These are phyloP conservation scores for Hirsutella thompsonii DNA, from an alignment of 2,329 filamentous ascomycete genomes.

Conservation along the genomic window DNA sequence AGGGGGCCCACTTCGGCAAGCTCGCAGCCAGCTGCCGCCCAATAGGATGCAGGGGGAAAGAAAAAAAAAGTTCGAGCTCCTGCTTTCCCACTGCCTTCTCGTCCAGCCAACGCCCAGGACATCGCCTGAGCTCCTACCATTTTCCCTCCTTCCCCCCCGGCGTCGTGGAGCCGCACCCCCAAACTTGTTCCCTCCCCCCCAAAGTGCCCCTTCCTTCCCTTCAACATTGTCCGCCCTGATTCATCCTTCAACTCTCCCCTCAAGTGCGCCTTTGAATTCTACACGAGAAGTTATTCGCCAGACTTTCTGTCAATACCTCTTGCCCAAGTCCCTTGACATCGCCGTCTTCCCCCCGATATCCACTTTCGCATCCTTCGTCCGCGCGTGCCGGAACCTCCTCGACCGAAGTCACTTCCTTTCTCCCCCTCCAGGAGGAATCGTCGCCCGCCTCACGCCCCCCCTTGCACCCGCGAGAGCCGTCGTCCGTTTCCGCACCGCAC, in stretches of 20 bases:
- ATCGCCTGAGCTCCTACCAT: conserved; percentile 10
- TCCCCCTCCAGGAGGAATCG: no score
- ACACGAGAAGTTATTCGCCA: background rate
- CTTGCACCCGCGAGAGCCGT: background rate
- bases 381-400: no score
- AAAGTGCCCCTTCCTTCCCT: conserved; percentile 1
- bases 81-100: conserved; percentile 16
- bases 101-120: conserved; percentile 12
- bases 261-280: background rate
- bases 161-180: conserved; percentile 7
- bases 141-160: conserved; percentile 2
- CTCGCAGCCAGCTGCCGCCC: conserved; percentile 18
- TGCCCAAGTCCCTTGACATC: no score
- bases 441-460: no score
- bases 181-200: conserved; percentile 2
- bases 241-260: background rate
- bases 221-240: background rate
- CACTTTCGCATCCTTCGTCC: no score
- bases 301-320: no score
- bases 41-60: conserved; percentile 18
- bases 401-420: no score
- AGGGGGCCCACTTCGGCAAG: conserved; percentile 20
- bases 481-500: conserved; percentile 1
- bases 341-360: no score
- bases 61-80: conserved; percentile 25